These are phyloP conservation scores for Moricandia moricandioides DNA, from an alignment of 345 rosid species.

Conservation along the genomic window DNA sequence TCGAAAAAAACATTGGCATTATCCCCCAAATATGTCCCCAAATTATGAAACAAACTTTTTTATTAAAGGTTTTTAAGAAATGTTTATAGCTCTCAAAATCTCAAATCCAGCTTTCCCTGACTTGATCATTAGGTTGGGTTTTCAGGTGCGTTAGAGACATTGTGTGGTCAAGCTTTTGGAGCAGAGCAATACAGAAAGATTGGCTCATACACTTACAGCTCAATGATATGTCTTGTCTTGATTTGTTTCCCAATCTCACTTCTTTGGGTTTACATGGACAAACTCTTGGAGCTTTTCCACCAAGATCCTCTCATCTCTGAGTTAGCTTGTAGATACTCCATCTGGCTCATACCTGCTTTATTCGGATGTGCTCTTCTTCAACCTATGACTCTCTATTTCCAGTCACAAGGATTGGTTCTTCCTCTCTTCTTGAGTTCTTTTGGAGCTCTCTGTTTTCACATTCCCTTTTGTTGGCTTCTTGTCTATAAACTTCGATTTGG, in stretches of 20 bases:
- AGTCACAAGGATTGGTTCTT: conserved; percentile 42
- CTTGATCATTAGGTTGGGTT: conserved; percentile 38
- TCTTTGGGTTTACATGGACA: conserved; percentile 51
- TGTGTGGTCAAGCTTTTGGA: conserved; percentile 69
- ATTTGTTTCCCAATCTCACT: conserved; percentile 41
- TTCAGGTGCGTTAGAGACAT: conserved; percentile 59
- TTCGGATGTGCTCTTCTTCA: conserved; percentile 47
- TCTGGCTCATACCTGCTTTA: conserved; percentile 48
- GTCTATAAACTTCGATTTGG: conserved; percentile 39
- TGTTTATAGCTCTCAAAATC: not conserved
- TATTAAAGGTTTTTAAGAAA: not conserved
- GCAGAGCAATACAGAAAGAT: conserved; percentile 50
- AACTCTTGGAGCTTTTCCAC: conserved; percentile 34
- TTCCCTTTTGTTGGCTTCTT: conserved; percentile 47
- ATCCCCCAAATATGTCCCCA: not conserved
- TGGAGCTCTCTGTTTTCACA: conserved; percentile 43
- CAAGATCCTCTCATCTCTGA: conserved; percentile 45
- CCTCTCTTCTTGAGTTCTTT: conserved; percentile 43
- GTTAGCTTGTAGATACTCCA: conserved; percentile 44
- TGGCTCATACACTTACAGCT: conserved; percentile 42
- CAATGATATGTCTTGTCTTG: conserved; percentile 35
- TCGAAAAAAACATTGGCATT: not conserved
- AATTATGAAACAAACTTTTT: not conserved
- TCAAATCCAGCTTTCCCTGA: not conserved
- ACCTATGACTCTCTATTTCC: conserved; percentile 44